Conservation (phyloP, 805 yeast species). For the Saturnispora halmiae region DNA sequence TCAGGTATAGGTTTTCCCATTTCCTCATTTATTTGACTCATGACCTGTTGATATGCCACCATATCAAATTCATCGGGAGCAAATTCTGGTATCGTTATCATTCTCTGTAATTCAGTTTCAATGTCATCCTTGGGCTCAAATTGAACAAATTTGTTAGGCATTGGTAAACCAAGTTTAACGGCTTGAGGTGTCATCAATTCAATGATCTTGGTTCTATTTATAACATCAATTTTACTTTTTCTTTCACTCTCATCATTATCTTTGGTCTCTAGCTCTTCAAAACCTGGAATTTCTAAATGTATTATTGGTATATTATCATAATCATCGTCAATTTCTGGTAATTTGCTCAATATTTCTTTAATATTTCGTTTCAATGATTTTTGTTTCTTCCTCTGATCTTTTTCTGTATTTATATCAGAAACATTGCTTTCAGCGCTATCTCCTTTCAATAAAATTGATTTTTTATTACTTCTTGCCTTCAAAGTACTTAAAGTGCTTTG, state of each 20-base stretch:
- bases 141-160: background rate
- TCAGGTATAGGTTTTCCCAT: background rate
- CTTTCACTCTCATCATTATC: background rate
- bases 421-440: background rate
- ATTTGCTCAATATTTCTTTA: background rate
- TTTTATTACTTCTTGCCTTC: constrained; percentile 1
- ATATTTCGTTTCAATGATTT: background rate
- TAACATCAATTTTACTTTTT: too few species aligned
- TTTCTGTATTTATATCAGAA: background rate
- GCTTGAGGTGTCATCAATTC: constrained; percentile 3
- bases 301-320: background rate
- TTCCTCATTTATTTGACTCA: background rate
- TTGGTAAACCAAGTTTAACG: background rate
- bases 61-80: constrained; percentile 3
- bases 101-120: constrained; percentile 1
- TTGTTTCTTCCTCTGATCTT: background rate
- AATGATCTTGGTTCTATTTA: background rate
- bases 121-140: background rate
- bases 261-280: background rate
- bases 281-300: background rate
- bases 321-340: background rate
- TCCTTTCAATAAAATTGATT: constrained; percentile 1
- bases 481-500: background rate
- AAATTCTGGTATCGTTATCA: constrained; percentile 1
- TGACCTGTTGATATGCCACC: constrained; percentile 5